A percentile compares a stretch with the other conserved stretches of the same genome.
Evolutionary conservation across 2,329 filamentous ascomycete genomes (phyloP).

Genomic region (Arthrobotrys iridis): DNA sequence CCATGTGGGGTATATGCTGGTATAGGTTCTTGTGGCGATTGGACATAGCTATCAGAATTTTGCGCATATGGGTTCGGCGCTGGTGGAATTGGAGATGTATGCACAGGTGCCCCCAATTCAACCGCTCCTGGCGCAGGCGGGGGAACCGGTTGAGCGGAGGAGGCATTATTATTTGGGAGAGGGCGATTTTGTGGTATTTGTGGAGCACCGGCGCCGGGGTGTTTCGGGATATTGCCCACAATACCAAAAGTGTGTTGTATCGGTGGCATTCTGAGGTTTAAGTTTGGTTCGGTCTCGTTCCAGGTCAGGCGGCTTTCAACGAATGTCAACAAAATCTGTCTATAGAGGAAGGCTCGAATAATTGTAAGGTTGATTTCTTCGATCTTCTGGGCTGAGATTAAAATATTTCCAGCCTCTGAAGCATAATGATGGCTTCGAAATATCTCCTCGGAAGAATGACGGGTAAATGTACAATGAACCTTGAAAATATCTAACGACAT

Average conservation of each 20-base stretch:
- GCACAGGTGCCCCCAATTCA: neutral
- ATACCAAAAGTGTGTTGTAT: slow-evolving; percentile 41
- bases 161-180: neutral
- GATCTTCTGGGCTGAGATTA: neutral
- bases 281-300: too few species aligned
- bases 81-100: slow-evolving; percentile 3
- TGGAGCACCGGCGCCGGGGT: slow-evolving; percentile 17
- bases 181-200: neutral
- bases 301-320: neutral
- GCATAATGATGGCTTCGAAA: neutral
- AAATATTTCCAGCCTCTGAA: neutral
- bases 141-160: neutral
- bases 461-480: neutral
- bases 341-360: neutral
- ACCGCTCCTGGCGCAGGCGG: neutral
- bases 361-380: neutral
- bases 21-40: slow-evolving; percentile 16
- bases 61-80: neutral
- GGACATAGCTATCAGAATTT: neutral
- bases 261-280: slow-evolving; percentile 22
- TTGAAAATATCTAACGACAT: neutral
- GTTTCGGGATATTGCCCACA: slow-evolving; percentile 12
- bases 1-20: slow-evolving; percentile 18
- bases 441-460: neutral
- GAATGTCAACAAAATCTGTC: neutral